Conservation (phyloP, 75 land plant genomes). For the Cryptomeria japonica region DNA sequence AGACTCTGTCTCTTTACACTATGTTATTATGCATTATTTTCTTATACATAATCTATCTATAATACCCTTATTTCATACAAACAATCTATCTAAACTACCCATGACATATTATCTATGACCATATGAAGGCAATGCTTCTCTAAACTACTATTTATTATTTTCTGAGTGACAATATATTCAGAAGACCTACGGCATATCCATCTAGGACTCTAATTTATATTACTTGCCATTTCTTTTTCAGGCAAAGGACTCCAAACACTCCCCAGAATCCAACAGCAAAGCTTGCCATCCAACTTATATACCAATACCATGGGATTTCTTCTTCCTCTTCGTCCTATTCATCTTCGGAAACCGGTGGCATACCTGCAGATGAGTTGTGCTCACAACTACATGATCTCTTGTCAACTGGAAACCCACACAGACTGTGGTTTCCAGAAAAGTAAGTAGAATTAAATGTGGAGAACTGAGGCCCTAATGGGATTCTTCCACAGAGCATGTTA, state of each 20-base stretch:
- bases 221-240: not conserved
- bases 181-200: not conserved
- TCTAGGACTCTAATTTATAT: not conserved
- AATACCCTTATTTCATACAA: too few relatives aligned
- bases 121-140: too few relatives aligned
- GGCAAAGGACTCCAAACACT: not conserved
- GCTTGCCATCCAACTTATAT: not conserved
- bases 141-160: not conserved
- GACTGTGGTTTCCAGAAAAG: not conserved
- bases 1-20: too few relatives aligned
- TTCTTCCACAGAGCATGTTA: slow-evolving; percentile 11
- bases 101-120: too few relatives aligned
- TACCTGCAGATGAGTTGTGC: not conserved
- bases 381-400: not conserved
- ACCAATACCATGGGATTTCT: not conserved
- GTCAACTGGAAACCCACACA: not conserved
- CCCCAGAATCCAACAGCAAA: not conserved
- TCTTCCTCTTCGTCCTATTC: not conserved
- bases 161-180: not conserved
- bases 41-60: too few relatives aligned
- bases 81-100: too few relatives aligned
- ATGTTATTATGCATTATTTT: too few relatives aligned
- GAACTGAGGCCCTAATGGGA: not conserved
- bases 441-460: not conserved
- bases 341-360: not conserved